Evolutionary conservation across 176 grass and related monocot genomes (phyloP), one percentile per base, ranked within the genome.

Genomic region (Rhynchospora breviuscula): DNA sequence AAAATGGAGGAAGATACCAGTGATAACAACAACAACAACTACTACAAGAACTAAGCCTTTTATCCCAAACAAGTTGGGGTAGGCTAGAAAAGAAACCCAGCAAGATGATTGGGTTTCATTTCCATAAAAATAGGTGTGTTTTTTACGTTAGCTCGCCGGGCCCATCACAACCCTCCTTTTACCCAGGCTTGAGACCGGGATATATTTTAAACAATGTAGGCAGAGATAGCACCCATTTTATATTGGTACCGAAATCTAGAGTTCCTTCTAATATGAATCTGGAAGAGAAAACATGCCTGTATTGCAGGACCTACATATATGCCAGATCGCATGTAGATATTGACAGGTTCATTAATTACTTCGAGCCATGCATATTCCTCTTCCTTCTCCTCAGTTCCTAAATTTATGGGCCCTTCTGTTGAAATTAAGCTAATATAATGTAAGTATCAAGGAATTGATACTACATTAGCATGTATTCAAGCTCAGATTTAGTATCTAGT

Each of bases 341-440:
- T 49, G 17, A 70, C 69, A 10, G 88, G 88, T 67, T 59, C 18
- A 79, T 86, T 57, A 8, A 72, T 86, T 12, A 79, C 88, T 70
- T 89, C 84, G 6, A 89, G 84, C 88, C 88, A 89, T 79, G 79
- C 79, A 72, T 70, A 89, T 14, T 89, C 88, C 14, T 89, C 84
- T 63, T 89, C 71, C 12, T 44, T 79, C 60, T 86, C 84, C 49
- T 89, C 76, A 4, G 62, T 66, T 63, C 15, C 49, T 56, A 59
- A 62, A 83, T 47, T 63, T 7, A 29, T 23, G 18, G 29, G 29
- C 45, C 69, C 40, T 83, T 47, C 88, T 89, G 70, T 40, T n/a
- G 44, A 17, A 79, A 79, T 57, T 53, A 81, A 63, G 59, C 31
- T 63, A 63, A 63, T 18, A 44, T 63, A 23, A 63, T 18, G 62